Evolutionary conservation across 805 yeast genomes (phyloP), one percentile per base, ranked within the genome.

Genomic region (Yamadazyma insecticola): DNA sequence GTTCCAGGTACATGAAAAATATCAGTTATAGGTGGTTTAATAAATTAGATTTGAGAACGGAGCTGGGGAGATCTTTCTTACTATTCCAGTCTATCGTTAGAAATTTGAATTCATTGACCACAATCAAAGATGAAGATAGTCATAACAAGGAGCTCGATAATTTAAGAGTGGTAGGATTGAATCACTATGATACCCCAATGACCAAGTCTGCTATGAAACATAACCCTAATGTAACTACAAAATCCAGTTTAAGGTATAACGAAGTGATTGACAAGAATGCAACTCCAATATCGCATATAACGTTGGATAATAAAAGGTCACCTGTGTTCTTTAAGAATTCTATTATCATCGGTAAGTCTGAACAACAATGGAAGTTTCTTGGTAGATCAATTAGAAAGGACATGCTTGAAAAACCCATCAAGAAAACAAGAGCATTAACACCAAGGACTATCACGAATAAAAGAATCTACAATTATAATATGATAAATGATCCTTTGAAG

Each of bases 281-380:
- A 2, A 30, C 22, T 7, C 48, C 48, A 2, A 18, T 56, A 2
- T 41, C 41, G n/a, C 30, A 23, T 3, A 28, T 55, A 2, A 37
- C 28, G 5, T 22, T 50, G 2, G 44, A 45, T 18, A 34, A 34
- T 2, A 37, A 27, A 13, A 43, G 29, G 22, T 39, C 36, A 9
- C 33, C 40, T 1, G 44, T 57, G 1, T 58, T 40, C 38, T 49
- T 48, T 21, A 45, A 48, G 28, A 38, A 43, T 27, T 30, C 39
- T 11, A 30, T 56, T 1, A 16, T 44, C 10, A 47, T 45, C 2
- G 63, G 60, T 2, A 58, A 55, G 34, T 55, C 63, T 2, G 53
- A 46, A 26, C 50, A 44, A 13, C 63, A 56, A 29, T 59, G 65
- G 65, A 59, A 55, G 33, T 47, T 53, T 30, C 32, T 55, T 13